Percentiles rank a stretch among this genome's conserved stretches.
phyloP scores from a whole-genome alignment of 257 asterid species.

The Plantago major region DNA sequence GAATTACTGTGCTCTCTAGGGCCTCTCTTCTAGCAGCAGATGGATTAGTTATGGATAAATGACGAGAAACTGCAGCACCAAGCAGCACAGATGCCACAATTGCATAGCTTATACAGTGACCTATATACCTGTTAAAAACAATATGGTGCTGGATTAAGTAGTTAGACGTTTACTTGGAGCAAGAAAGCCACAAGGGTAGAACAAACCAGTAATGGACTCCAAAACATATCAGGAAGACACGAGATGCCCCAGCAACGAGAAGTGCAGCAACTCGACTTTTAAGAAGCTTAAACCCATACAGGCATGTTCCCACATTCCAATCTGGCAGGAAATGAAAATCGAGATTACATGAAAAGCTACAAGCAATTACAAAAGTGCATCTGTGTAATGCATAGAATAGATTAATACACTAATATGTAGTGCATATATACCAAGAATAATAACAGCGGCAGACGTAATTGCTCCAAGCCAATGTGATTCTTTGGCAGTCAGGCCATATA shows the following conservation, averaged over 20 bases:
- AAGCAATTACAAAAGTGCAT: neutral
- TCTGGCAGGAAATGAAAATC: conserved; percentile 37
- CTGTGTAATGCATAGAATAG: conserved; percentile 6
- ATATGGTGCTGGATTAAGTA: conserved; percentile 13
- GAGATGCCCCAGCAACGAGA: conserved; percentile 82
- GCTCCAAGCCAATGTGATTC: conserved; percentile 99
- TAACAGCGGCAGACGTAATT: conserved; percentile 87
- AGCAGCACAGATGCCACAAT: conserved; percentile 95
- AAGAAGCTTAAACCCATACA: conserved; percentile 92
- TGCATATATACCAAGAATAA: conserved; percentile 73
- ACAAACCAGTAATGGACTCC: conserved; percentile 98
- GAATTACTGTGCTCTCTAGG: conserved; percentile 89
- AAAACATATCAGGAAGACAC: conserved; percentile 92
- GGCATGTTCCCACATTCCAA: conserved; percentile 99
- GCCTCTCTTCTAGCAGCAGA: conserved; percentile 98
- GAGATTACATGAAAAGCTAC: conserved; percentile 12
- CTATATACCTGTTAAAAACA: conserved; percentile 64
- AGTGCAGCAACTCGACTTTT: conserved; percentile 89
- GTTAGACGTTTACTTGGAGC: neutral
- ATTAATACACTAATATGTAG: conserved; percentile 8
- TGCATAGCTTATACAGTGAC: conserved; percentile 96
- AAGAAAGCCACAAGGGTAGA: conserved; percentile 9
- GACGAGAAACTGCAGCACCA: conserved; percentile 97
- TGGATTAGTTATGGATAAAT: conserved; percentile 78
- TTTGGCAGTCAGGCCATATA: conserved; percentile 97